These are phyloP conservation scores for Barnettozyma sucrosica DNA, from an alignment of 805 yeast species.

Conservation along the genomic window DNA sequence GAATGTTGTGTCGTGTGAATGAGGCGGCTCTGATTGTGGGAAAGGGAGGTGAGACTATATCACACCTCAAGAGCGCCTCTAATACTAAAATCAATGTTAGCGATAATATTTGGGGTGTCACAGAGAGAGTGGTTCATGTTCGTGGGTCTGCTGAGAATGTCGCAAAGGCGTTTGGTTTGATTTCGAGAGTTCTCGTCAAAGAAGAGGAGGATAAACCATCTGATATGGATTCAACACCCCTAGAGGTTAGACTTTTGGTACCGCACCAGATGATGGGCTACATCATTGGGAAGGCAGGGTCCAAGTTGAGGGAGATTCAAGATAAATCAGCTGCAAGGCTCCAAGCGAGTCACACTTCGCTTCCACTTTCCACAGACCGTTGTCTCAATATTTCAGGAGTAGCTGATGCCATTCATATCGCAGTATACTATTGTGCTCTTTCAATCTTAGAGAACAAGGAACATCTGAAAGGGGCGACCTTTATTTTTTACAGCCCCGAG, in stretches of 20 bases:
- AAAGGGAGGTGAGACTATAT: conserved; percentile 70
- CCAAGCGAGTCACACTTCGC: conserved; percentile 63
- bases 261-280: conserved; percentile 80
- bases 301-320: conserved; percentile 73
- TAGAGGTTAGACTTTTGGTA: conserved; percentile 54
- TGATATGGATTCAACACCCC: conserved; percentile 44
- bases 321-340: conserved; percentile 74
- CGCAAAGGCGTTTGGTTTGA: conserved; percentile 75
- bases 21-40: conserved; percentile 77
- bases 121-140: conserved; percentile 69
- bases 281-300: conserved; percentile 73
- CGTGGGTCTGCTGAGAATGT: conserved; percentile 73
- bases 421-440: conserved; percentile 67
- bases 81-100: conserved; percentile 63
- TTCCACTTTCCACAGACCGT: conserved; percentile 76
- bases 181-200: conserved; percentile 57
- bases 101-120: conserved; percentile 64
- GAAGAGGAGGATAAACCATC: conserved; percentile 65
- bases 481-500: conserved; percentile 52
- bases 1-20: conserved; percentile 70
- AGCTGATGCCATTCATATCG: conserved; percentile 83
- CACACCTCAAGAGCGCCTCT: conserved; percentile 56
- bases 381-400: conserved; percentile 67
- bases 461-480: conserved; percentile 43
- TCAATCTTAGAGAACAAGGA: conserved; percentile 55